Percentiles rank a stretch among this genome's conserved stretches.
These are phyloP conservation scores for Globisporangium middletonii DNA, from an alignment of 352 stramenopile species.

Conservation along the genomic window DNA sequence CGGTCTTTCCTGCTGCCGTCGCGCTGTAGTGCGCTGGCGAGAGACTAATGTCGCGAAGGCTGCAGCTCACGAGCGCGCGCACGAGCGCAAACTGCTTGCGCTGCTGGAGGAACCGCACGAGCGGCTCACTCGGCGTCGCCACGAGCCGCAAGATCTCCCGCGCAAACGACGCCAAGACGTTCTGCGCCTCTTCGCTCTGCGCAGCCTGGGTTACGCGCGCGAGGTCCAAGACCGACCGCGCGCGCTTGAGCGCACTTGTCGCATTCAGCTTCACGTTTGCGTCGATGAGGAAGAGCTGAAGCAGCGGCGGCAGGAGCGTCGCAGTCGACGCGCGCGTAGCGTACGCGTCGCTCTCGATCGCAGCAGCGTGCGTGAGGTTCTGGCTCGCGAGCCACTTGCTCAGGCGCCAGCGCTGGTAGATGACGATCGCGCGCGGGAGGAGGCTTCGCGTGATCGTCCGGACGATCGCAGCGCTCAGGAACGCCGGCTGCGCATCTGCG, in stretches of 20 bases:
- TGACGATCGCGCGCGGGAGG: slow-evolving; percentile 51
- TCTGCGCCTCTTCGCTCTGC: slow-evolving; percentile 47
- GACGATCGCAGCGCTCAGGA: slow-evolving; percentile 36
- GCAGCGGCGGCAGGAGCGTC: slow-evolving; percentile 44
- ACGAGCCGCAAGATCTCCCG: slow-evolving; percentile 50
- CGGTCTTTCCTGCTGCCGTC: not conserved
- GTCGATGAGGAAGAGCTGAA: slow-evolving; percentile 61
- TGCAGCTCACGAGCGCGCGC: slow-evolving; percentile 62
- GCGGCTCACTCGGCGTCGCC: slow-evolving; percentile 41
- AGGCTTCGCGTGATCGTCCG: slow-evolving; percentile 36
- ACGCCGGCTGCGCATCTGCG: slow-evolving; percentile 46
- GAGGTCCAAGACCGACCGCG: slow-evolving; percentile 35
- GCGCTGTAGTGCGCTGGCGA: not conserved
- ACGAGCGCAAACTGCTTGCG: slow-evolving; percentile 60
- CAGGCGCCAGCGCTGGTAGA: slow-evolving; percentile 72
- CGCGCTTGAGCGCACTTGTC: slow-evolving; percentile 43
- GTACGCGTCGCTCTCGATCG: slow-evolving; percentile 37
- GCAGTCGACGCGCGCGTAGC: slow-evolving; percentile 32
- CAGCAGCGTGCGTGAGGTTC: slow-evolving; percentile 29
- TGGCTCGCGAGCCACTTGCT: slow-evolving; percentile 54
- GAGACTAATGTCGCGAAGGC: slow-evolving; percentile 51
- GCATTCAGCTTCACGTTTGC: slow-evolving; percentile 46
- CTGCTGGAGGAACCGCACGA: slow-evolving; percentile 61
- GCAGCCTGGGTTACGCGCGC: slow-evolving; percentile 32
- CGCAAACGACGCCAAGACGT: slow-evolving; percentile 45